A percentile compares a stretch with the other conserved stretches of the same genome.
phyloP scores from a whole-genome alignment of 768 basidiomycete species.

The Omphalotus guepiniiformis region DNA sequence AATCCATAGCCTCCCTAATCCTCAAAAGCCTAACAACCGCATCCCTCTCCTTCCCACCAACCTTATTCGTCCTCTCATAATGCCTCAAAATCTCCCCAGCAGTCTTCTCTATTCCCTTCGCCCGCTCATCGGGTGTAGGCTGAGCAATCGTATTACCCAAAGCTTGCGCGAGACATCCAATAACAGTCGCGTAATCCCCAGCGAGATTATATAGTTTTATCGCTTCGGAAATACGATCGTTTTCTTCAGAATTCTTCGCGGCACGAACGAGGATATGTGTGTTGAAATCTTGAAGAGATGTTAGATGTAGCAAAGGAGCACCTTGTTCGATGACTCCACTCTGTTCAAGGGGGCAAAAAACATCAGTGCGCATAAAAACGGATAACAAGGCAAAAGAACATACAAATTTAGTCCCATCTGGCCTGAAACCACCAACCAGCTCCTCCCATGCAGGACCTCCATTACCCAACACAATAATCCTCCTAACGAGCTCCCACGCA shows the following conservation, averaged over 20 bases:
- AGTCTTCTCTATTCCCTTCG: conserved; percentile 63
- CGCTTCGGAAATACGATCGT: conserved; percentile 82
- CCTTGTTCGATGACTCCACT: conserved; percentile 86
- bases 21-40: conserved; percentile 71
- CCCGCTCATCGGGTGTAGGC: conserved; percentile 58
- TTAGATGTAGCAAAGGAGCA: conserved; percentile 67
- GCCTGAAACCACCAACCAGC: conserved; percentile 87
- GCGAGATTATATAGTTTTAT: conserved; percentile 96
- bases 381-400: conserved; percentile 25
- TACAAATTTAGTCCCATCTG: conserved; percentile 88
- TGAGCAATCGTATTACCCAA: conserved; percentile 79
- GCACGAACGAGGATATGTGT: conserved; percentile 80
- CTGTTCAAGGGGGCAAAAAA: conserved; percentile 32
- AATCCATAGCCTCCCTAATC: conserved; percentile 77
- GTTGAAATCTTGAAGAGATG: conserved; percentile 36
- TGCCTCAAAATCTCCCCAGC: conserved; percentile 76
- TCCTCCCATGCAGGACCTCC: conserved; percentile 85
- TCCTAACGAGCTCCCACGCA: conserved; percentile 75
- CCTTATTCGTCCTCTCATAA: conserved; percentile 73
- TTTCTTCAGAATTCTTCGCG: conserved; percentile 76
- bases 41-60: conserved; percentile 67
- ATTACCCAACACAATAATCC: conserved; percentile 77
- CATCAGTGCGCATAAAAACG: background rate
- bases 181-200: conserved; percentile 83
- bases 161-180: conserved; percentile 81